Percentiles rank a stretch among this genome's conserved stretches.
Conservation (phyloP, 2,329 filamentous ascomycete species). For the Shiraia sp. region DNA sequence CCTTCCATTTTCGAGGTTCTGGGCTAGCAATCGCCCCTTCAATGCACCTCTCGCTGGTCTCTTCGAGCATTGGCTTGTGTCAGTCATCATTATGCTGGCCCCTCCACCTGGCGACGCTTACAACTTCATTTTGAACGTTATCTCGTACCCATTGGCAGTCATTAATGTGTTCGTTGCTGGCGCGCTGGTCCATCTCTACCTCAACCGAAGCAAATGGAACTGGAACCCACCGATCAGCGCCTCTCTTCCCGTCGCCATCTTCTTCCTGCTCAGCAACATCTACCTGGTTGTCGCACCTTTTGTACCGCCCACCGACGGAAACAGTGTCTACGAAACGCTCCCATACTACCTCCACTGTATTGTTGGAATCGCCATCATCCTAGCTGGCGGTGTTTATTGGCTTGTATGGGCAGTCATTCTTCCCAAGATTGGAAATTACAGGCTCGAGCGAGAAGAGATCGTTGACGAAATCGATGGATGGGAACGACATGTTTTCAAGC, state of each 20-base stretch:
- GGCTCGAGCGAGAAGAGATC: constrained; percentile 40
- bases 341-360: constrained; percentile 60
- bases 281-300: constrained; percentile 59
- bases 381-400: constrained; percentile 56
- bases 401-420: constrained; percentile 55
- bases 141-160: constrained; percentile 66
- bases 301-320: constrained; percentile 52
- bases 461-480: constrained; percentile 43
- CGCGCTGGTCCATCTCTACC: constrained; percentile 55
- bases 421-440: constrained; percentile 49
- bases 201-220: constrained; percentile 45
- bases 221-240: constrained; percentile 56
- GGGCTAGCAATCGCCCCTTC: constrained; percentile 67
- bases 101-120: constrained; percentile 70
- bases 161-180: constrained; percentile 57
- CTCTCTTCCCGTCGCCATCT: constrained; percentile 54
- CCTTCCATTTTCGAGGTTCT: constrained; percentile 65
- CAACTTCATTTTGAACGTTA: constrained; percentile 62
- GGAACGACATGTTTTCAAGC: constrained; percentile 45
- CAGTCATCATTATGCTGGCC: constrained; percentile 67
- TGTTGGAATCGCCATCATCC: constrained; percentile 56
- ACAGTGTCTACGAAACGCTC: constrained; percentile 57
- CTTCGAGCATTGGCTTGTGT: constrained; percentile 67
- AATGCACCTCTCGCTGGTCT: constrained; percentile 65
- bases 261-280: constrained; percentile 58